Evolutionary conservation across 2,329 filamentous ascomycete species (phyloP).

Genomic region (Pleurostoma richardsiae): DNA sequence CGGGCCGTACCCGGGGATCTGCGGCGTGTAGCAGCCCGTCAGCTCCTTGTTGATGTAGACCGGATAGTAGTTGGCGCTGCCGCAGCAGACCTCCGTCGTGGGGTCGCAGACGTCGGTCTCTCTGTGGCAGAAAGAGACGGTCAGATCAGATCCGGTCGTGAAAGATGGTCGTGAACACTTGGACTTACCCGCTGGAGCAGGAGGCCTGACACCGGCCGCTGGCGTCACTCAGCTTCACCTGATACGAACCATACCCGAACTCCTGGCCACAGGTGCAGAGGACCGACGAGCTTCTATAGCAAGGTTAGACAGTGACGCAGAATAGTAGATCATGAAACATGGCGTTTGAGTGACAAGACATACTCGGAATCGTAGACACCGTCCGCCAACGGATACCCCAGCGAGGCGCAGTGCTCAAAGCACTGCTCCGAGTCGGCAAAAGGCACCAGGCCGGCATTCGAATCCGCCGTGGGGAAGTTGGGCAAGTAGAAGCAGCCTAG

Average conservation of each 20-base stretch:
- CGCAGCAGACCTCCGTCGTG: constrained; percentile 16
- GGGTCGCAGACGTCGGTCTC: constrained; percentile 14
- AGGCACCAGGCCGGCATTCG: too few relatives aligned
- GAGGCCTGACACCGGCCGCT: not conserved
- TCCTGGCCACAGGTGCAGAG: constrained; percentile 10
- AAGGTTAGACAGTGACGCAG: too few relatives aligned
- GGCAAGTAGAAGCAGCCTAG: constrained; percentile 19
- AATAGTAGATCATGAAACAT: too few relatives aligned
- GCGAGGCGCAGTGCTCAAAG: too few relatives aligned
- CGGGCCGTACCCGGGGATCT: constrained; percentile 16
- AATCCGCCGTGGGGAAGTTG: constrained; percentile 9
- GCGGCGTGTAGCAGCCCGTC: constrained; percentile 36
- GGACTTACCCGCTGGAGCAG: not conserved
- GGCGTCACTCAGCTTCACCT: constrained; percentile 4
- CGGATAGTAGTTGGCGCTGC: constrained; percentile 27
- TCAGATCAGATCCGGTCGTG: too few relatives aligned
- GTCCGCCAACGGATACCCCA: too few relatives aligned
- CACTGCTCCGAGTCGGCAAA: too few relatives aligned
- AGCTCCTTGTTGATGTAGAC: constrained; percentile 45
- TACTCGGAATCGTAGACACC: too few relatives aligned
- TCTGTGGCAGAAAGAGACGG: not conserved
- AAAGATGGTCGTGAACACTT: too few relatives aligned
- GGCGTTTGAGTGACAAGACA: too few relatives aligned
- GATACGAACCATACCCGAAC: constrained; percentile 5
- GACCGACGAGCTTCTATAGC: too few relatives aligned